Base-by-base conservation (phyloP, 495 filamentous ascomycete genomes). In the Podospora bellae-mahoneyi region DNA sequence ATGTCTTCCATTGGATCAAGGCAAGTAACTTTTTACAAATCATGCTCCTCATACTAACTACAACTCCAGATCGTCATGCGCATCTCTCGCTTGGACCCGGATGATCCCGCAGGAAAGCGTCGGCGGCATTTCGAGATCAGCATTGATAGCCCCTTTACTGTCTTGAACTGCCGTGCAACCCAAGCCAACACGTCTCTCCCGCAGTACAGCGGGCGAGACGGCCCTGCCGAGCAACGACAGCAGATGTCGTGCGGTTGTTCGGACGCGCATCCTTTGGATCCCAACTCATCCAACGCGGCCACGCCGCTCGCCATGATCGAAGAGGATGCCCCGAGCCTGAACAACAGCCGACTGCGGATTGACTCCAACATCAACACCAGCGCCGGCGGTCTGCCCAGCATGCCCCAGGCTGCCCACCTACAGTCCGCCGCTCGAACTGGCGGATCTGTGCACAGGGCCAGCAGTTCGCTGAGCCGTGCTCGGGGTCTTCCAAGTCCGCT, bases 1-100 rank as follows among this genome's bases (percentile, higher is more conserved):
- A 97, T 73, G 94, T 99, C 60, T 93, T 94, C 73, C 95, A 99
- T 76, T 98, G 96, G 95, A 97, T 99, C 74, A 99, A 99, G 88
- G 95, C 96, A 86, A 62, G 84, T 71, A 2, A 61, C 39, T 60
- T 23, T 5, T 61, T 9, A 32, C 23, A 64, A 10, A 20, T n/a
- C 2, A 18, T 6, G n/a, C 0, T 18, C 32, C 69, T 65, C 39
- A 71, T 57, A 19, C 0, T 20, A 59, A 58, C 13, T 75, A 71
- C 27, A 13, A 69, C 39, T 48, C 39, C 39, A 99, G 95, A 95
- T 99, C 73, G 92, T 99, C 63, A 91, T 99, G 87, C 93, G 95
- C 65, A 90, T 99, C 48, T 97, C 93, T 23, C 94, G 93, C 72
- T 80, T 90, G 4, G 95, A 99, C 73, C 83, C 87, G 66, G 86